Evolutionary conservation across 2,329 filamentous ascomycete species (phyloP), one percentile per base, ranked within the genome.

Genomic region (Keithomyces neogunnii): DNA sequence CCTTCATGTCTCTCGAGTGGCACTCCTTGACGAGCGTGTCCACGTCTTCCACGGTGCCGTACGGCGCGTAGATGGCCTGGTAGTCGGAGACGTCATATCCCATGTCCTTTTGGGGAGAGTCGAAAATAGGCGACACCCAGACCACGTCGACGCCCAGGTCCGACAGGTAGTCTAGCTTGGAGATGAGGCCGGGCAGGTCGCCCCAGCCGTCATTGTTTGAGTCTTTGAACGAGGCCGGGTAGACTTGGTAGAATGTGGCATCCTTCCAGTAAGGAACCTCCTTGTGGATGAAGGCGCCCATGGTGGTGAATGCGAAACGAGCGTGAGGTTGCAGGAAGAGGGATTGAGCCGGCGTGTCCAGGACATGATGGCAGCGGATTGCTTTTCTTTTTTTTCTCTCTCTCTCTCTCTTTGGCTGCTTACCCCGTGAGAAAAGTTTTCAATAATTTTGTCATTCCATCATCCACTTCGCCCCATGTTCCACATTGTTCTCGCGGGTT

Each of bases 41-140:
- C 43, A 87, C 78, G 62, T 89, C 84, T 49, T 71, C 67, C 13
- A 88, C 66, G 1, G 80, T 83, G 2, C 85, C 86, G 56, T 87
- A 88, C 4, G 75, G 76, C 1, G 39, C 46, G 11, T 63, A 55
- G 4, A 63, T 63, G 30, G 59, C 56, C 3, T 59, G 52, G 53
- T 86, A 87, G 61, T 87, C 75, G 0, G 75, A 74, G 40, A 85
- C 76, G 57, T 85, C 82, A 59, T 85, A 85, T 2, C 81, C 82
- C 79, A 84, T 82, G 50, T 85, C 82, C 42, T 75, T 63, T 53
- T 80, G 75, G 0, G 80, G 80, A 33, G 58, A 60, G 28, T 66
- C 60, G 43, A 60, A 66, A 42, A 63, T 63, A 2, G 61, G 61
- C 0, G 61, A 76, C 0, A 78, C 64, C 81, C 81, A 84, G 26